Evolutionary conservation across 129 eudicot species (phyloP).

Genomic region (Artemisia tridentata): DNA sequence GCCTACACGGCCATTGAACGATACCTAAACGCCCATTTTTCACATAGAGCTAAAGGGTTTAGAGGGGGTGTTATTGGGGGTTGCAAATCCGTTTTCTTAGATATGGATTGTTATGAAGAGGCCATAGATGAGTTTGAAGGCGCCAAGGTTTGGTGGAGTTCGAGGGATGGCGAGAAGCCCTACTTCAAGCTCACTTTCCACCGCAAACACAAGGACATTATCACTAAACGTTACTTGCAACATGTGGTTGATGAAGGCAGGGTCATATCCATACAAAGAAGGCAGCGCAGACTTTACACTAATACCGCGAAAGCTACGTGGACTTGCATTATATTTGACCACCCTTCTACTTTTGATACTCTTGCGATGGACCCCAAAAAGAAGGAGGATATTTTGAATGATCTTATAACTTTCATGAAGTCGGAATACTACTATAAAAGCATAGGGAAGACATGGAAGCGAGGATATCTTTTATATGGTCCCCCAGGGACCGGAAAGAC

Average conservation of each 20-base stretch:
- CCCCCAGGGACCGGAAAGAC: slow-evolving; percentile 48
- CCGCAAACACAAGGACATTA: slow-evolving; percentile 23
- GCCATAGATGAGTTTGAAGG: not conserved
- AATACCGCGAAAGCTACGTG: slow-evolving; percentile 20
- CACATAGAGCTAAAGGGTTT: not conserved
- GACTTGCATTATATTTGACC: slow-evolving; percentile 1
- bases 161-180: slow-evolving; percentile 35
- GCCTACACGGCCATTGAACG: not conserved
- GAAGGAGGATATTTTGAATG: slow-evolving; percentile 37
- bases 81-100: not conserved
- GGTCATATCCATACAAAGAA: slow-evolving; percentile 18
- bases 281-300: slow-evolving; percentile 39
- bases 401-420: slow-evolving; percentile 28
- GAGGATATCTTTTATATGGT: slow-evolving; percentile 38
- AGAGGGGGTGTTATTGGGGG: not conserved
- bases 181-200: slow-evolving; percentile 41
- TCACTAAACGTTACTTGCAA: slow-evolving; percentile 32
- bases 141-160: not conserved
- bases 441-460: slow-evolving; percentile 45
- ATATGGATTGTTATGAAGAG: not conserved
- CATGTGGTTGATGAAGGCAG: slow-evolving; percentile 51
- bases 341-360: not conserved
- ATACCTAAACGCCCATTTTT: not conserved
- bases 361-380: slow-evolving; percentile 14
- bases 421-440: slow-evolving; percentile 35